Evolutionary conservation across 495 filamentous ascomycete species (phyloP).

Genomic region (Eremomyces bilateralis): DNA sequence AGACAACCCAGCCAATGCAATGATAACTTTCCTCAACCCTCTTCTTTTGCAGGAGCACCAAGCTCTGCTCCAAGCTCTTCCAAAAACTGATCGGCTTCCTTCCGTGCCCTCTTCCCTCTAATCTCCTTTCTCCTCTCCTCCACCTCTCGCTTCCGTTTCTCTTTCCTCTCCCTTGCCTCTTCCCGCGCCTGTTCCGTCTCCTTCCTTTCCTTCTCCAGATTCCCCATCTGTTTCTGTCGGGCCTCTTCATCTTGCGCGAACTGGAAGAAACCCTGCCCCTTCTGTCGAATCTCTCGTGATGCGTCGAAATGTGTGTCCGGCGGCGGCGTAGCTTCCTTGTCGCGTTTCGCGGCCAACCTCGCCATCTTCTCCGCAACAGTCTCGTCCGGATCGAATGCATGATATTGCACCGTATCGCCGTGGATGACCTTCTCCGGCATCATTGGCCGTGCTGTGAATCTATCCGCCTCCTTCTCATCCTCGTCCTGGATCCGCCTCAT

Average conservation of each 20-base stretch:
- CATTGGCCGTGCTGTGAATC: slow-evolving; percentile 33
- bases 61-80: slow-evolving; percentile 7
- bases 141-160: slow-evolving; percentile 25
- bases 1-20: no score
- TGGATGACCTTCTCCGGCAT: slow-evolving; percentile 54
- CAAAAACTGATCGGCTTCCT: slow-evolving; percentile 45
- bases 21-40: no score
- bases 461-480: slow-evolving; percentile 11
- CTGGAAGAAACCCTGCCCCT: slow-evolving; percentile 75
- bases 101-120: slow-evolving; percentile 33
- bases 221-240: slow-evolving; percentile 54
- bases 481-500: slow-evolving; percentile 12
- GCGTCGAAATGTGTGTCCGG: slow-evolving; percentile 69
- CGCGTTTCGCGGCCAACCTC: slow-evolving; percentile 46
- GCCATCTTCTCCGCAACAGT: slow-evolving; percentile 41
- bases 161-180: slow-evolving; percentile 27
- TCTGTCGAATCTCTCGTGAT: slow-evolving; percentile 54
- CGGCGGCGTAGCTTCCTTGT: slow-evolving; percentile 56
- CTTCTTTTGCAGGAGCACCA: no score
- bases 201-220: slow-evolving; percentile 37
- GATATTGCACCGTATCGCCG: slow-evolving; percentile 59
- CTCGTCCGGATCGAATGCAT: slow-evolving; percentile 56
- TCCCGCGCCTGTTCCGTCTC: slow-evolving; percentile 42
- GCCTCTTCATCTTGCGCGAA: slow-evolving; percentile 51
- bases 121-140: slow-evolving; percentile 36